Base-by-base conservation (phyloP, 306 rosid species). In the Hylodesmum podocarpum region DNA sequence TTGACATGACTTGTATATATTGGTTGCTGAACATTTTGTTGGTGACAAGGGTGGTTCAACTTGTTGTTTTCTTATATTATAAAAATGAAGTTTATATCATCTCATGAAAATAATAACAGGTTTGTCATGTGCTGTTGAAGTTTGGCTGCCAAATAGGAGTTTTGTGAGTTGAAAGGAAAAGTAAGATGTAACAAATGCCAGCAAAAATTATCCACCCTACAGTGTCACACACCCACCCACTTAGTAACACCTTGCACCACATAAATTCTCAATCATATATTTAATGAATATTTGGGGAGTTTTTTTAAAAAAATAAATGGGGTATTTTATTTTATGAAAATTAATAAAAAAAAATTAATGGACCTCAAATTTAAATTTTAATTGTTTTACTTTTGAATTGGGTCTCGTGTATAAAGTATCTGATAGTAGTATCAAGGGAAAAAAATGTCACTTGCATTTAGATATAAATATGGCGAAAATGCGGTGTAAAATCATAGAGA, bases 81-180 rank as follows among this genome's bases (percentile, higher is more conserved):
- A 40, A 80, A 62, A 74, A 76, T 13, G 27, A 51, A 59, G 55
- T 64, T 62, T 59, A 16, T 49, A 49, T 46, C 21, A 41, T 74
- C 1, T 72, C 81, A 61, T 39, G 80, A 24, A 63, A 83, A 40
- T 66, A 61, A 80, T 86, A 83, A 41, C 33, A 33, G 41, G 69
- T 74, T 82, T 43, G 81, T 78, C 12, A 19, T 24, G 36, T 76
- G 82, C 83, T 37, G 96, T 74, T 90, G 87, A 84, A 86, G 86
- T 90, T 88, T 85, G 92, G 91, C 79, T 25, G 83, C 89, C 89
- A 81, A 79, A 86, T 74, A 58, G 11, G 50, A 15, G 27, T 13
- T 63, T 59, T 59, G 44, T 61, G 44, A 69, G 55, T 70, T 19
- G 64, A 63, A 79, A 66, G 36, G 19, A 65, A n/a, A 55, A 62